Evolutionary conservation across 345 rosid species (phyloP).

Genomic region (Draba incana): DNA sequence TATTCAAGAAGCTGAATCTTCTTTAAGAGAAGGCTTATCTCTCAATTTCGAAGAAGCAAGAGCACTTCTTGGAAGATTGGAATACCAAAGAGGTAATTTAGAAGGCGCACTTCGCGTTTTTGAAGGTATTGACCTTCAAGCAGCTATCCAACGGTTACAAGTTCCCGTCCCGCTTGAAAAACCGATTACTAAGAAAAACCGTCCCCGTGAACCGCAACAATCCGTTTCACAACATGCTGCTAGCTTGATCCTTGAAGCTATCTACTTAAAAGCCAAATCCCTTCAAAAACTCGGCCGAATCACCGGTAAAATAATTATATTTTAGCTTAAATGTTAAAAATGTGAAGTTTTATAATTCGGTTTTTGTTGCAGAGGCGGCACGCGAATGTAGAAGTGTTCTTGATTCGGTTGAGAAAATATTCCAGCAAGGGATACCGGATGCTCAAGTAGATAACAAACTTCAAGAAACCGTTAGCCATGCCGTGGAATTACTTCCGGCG

Average conservation of each 20-base stretch:
- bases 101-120: constrained; percentile 92
- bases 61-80: constrained; percentile 92
- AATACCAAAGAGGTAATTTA: constrained; percentile 91
- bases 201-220: constrained; percentile 55
- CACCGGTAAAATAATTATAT: constrained; percentile 48
- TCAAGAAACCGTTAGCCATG: constrained; percentile 83
- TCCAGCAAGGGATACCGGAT: constrained; percentile 80
- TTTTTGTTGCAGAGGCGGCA: constrained; percentile 74
- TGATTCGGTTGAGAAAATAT: constrained; percentile 85
- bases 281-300: constrained; percentile 86
- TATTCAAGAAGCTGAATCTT: constrained; percentile 91
- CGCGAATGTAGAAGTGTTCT: constrained; percentile 80
- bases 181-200: constrained; percentile 52
- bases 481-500: constrained; percentile 90
- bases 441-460: constrained; percentile 73
- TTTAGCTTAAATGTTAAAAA: neutral
- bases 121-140: constrained; percentile 94
- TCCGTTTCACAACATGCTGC: constrained; percentile 78
- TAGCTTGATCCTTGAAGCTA: constrained; percentile 83
- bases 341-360: neutral
- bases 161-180: constrained; percentile 57
- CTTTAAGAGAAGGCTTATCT: constrained; percentile 81
- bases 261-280: constrained; percentile 89
- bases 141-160: constrained; percentile 74
- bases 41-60: constrained; percentile 97